Conservation (phyloP, 2,329 filamentous ascomycete species). For the Colletotrichum costaricense region DNA sequence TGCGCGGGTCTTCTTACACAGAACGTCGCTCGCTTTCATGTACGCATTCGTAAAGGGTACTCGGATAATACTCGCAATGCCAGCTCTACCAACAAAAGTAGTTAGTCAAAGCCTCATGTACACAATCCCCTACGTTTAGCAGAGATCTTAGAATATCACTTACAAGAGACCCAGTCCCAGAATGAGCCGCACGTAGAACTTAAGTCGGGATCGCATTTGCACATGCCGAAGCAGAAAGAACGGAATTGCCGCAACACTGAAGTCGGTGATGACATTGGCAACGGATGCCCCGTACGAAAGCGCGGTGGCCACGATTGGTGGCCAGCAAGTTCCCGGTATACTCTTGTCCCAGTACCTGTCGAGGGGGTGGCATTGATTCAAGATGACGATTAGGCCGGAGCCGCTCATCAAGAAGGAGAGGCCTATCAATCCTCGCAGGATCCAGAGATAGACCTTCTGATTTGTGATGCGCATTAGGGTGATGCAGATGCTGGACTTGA, state of each 20-base stretch:
- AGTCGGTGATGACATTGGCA: slow-evolving; percentile 45
- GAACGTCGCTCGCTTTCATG: slow-evolving; percentile 2
- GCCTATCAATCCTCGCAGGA: slow-evolving; percentile 13
- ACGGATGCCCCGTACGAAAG: slow-evolving; percentile 44
- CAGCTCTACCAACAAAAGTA: neutral
- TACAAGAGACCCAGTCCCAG: slow-evolving; percentile 40
- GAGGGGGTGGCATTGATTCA: slow-evolving; percentile 41
- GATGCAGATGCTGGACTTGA: slow-evolving; percentile 43
- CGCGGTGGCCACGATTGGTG: slow-evolving; percentile 37
- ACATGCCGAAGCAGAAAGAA: slow-evolving; percentile 42
- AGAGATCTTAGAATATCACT: neutral
- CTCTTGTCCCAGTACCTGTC: slow-evolving; percentile 40
- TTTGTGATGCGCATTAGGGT: slow-evolving; percentile 42
- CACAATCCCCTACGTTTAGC: too few species aligned
- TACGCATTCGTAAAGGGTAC: neutral
- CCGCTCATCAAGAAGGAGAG: slow-evolving; percentile 25
- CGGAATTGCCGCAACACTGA: slow-evolving; percentile 39
- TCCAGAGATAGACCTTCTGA: slow-evolving; percentile 31
- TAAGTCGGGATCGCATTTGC: slow-evolving; percentile 41
- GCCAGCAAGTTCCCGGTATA: slow-evolving; percentile 38
- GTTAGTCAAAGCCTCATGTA: too few species aligned
- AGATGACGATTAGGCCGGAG: slow-evolving; percentile 38
- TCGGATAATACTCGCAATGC: slow-evolving; percentile 4
- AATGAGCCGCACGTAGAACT: slow-evolving; percentile 38
- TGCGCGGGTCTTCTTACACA: neutral